Evolutionary conservation across 1,284 basidiomycete genomes (phyloP), one percentile per base, ranked within the genome.

Genomic region (Marasmius oreades): DNA sequence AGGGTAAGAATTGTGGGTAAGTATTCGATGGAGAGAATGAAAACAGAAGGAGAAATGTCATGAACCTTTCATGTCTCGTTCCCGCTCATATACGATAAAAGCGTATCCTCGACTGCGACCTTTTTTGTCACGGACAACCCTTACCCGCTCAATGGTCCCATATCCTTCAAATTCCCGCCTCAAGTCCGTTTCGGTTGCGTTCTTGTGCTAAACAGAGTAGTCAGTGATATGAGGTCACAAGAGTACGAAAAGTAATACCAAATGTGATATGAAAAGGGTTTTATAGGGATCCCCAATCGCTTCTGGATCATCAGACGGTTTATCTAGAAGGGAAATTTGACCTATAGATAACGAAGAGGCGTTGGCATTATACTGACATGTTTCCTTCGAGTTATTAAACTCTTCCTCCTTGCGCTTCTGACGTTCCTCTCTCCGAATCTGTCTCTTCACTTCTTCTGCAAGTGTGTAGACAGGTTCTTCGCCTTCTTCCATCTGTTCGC

Each of bases 231-330:
- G 20, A 24, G 55, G 44, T 28, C 33, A 36, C 20, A 42, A 53
- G 26, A 55, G 33, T 37, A 53, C 31, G 43, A 43, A 53, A 61
- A 37, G 3, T 71, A 81, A 51, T 69, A 94, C 93, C 67, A 99
- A 75, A 61, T 95, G 86, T 24, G 95, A 91, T 59, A 99, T 93
- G 73, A 99, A 99, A 10, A 99, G 78, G 0, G 97, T 99, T 72
- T 98, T 98, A 77, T 98, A 99, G 3, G 97, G 96, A 68, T 99
- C 97, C 1, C 97, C 95, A 31, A 88, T 79, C n/a, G 94, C 95
- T 68, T 97, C 85, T n/a, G 88, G 61, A 66, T 99, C 95, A 48
- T 95, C 89, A 34, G 88, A 79, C 10, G 96, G 96, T 69, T 94
- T 92, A 74, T 95, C 95, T 94, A 68, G 20, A 26, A 28, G 56